Percentiles rank a stretch among this genome's conserved stretches.
These are phyloP conservation scores for Fusarium redolens DNA, from an alignment of 2,329 filamentous ascomycete species.

Conservation along the genomic window DNA sequence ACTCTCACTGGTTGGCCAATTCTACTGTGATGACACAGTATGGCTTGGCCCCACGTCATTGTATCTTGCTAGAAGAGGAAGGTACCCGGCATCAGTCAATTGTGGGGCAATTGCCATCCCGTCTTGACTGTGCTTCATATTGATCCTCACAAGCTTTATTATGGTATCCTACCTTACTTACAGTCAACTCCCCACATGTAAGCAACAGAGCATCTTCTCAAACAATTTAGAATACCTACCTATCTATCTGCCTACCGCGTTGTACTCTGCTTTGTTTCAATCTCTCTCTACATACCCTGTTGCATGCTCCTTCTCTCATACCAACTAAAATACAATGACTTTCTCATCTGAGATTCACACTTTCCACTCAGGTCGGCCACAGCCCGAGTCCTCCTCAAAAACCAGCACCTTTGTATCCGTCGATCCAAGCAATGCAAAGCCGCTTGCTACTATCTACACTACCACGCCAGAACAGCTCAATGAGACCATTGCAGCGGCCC, in stretches of 20 bases:
- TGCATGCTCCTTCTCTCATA: neutral
- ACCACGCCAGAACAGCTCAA: conserved; percentile 77
- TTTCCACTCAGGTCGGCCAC: conserved; percentile 79
- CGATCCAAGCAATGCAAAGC: conserved; percentile 76
- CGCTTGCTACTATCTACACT: conserved; percentile 77
- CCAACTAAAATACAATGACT: conserved; percentile 46
- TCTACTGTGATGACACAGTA: conserved; percentile 16
- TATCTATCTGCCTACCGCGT: neutral
- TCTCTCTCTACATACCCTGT: neutral
- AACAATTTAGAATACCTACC: neutral
- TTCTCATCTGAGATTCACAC: conserved; percentile 64
- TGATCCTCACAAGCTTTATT: conserved; percentile 17
- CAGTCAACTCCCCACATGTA: conserved; percentile 4
- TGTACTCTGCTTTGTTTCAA: neutral
- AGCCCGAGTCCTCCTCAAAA: conserved; percentile 66
- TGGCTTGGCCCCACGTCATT: neutral
- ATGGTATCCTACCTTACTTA: conserved; percentile 6
- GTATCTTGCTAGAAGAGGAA: conserved; percentile 27
- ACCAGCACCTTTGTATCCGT: conserved; percentile 75
- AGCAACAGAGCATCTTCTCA: neutral
- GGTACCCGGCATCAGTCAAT: conserved; percentile 16
- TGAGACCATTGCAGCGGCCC: conserved; percentile 76
- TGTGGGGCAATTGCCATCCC: conserved; percentile 6
- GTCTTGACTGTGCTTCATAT: conserved; percentile 1
- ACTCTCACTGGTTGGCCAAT: neutral